Base-by-base conservation (phyloP, 2,329 filamentous ascomycete species). In the Xylaria digitata region DNA sequence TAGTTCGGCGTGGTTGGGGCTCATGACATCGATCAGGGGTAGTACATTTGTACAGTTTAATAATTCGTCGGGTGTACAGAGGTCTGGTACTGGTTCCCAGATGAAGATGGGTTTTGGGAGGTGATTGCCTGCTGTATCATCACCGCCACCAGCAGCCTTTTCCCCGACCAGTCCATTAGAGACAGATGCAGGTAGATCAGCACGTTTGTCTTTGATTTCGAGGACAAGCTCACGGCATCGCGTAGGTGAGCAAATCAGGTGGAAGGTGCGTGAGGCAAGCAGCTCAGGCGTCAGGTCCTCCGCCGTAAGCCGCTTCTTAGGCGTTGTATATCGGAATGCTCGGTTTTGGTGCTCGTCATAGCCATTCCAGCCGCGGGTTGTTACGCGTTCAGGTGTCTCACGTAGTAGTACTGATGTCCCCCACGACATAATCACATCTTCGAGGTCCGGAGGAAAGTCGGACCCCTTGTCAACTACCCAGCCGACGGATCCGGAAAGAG, bases 1-100 rank as follows among this genome's bases (percentile, higher is more conserved):
- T n/a, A 99, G 85, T 78, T 99, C 96, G 26, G 90, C 82, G 76
- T 97, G 93, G 76, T 99, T 99, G 0, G 96, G 96, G 70, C 86
- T 89, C 78, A 87, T 88, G 62, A 90, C 80, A 71, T 90, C 88
- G 62, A 90, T 82, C 17, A 89, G 78, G 0, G 86, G 86, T 13
- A 90, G 81, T 11, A 85, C 85, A 71, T 90, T 89, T 56, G 87
- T 90, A 76, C 85, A 88, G 74, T 89, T 89, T 11, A 90, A 82
- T 32, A 90, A 80, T 76, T 90, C 85, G 48, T 89, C 87, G 0
- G 93, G 89, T 0, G 87, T 90, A 78, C 94, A 97, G 0, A 93
- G 85, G 78, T 97, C 93, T 1, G 96, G 96, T 1, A 97, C 92
- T 0, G 96, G 96, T 78, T 99, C 96, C 95, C 95, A 99, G 59